phyloP scores from a whole-genome alignment of 208 protist genomes.

The Leishmania tarentolae region DNA sequence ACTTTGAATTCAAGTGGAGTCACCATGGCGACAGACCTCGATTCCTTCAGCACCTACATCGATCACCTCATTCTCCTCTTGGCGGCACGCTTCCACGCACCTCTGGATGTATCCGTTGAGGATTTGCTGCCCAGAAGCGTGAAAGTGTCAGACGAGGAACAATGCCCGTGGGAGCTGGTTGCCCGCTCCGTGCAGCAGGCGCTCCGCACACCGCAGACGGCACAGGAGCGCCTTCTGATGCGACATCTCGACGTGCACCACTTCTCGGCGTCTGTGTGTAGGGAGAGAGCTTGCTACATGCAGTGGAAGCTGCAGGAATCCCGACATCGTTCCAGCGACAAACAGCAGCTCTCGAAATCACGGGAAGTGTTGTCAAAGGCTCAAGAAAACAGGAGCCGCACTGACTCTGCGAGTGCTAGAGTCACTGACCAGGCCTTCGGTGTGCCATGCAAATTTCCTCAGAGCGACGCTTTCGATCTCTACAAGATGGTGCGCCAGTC shows the following conservation, averaged over 20 bases:
- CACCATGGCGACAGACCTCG: slow-evolving; percentile 22
- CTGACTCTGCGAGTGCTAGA: neutral
- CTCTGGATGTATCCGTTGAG: slow-evolving; percentile 34
- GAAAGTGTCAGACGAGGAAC: slow-evolving; percentile 1
- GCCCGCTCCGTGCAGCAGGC: slow-evolving; percentile 52
- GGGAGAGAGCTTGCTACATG: slow-evolving; percentile 64
- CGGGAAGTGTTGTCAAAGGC: neutral
- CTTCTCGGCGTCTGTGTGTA: slow-evolving; percentile 67
- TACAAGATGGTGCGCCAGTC: slow-evolving; percentile 52
- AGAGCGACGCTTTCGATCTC: slow-evolving; percentile 40
- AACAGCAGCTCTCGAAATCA: neutral
- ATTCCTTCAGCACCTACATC: slow-evolving; percentile 69
- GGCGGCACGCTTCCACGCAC: slow-evolving; percentile 69
- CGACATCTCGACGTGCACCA: slow-evolving; percentile 51
- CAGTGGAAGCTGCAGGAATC: slow-evolving; percentile 47
- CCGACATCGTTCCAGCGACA: neutral
- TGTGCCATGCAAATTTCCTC: slow-evolving; percentile 63
- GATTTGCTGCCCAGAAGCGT: slow-evolving; percentile 14
- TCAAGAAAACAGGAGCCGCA: neutral
- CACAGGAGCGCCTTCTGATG: slow-evolving; percentile 51
- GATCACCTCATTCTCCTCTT: slow-evolving; percentile 89
- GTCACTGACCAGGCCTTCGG: slow-evolving; percentile 34
- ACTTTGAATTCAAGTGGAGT: neutral
- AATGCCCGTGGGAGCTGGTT: slow-evolving; percentile 65
- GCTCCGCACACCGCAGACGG: slow-evolving; percentile 50